Evolutionary conservation across 202 grass and related monocot genomes (phyloP).

Genomic region (Zizania palustris): DNA sequence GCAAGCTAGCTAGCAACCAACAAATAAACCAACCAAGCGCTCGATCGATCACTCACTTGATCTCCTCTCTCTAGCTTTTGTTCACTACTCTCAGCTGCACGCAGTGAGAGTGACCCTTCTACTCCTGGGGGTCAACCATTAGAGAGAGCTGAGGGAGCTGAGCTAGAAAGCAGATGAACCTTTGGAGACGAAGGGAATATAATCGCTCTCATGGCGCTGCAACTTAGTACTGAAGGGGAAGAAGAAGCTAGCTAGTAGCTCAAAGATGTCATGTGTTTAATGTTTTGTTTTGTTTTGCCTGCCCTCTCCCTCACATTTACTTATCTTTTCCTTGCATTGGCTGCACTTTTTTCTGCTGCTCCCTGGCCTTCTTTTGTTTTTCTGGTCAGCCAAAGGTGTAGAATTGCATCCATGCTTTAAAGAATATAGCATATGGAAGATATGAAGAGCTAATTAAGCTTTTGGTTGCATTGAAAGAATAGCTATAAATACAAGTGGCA

Average conservation of each 20-base stretch:
- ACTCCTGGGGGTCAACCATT: conserved; percentile 16
- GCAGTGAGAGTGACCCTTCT: not conserved
- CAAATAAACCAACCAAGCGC: conserved; percentile 4
- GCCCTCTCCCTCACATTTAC: conserved; percentile 35
- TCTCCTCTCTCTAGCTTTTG: not conserved
- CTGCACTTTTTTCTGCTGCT: conserved; percentile 29
- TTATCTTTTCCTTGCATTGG: conserved; percentile 39
- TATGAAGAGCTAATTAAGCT: not conserved
- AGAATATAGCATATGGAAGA: conserved; percentile 35
- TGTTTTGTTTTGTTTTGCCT: conserved; percentile 48
- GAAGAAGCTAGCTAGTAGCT: no score
- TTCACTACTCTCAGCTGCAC: conserved; percentile 6
- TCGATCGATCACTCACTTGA: conserved; percentile 13
- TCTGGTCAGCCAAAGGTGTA: conserved; percentile 38
- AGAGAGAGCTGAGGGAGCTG: conserved; percentile 37
- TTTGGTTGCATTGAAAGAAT: no score
- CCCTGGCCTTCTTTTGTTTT: not conserved
- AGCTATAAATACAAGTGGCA: no score
- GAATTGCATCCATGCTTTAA: conserved; percentile 52
- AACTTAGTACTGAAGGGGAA: conserved; percentile 39
- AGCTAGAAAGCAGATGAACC: conserved; percentile 34
- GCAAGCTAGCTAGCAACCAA: conserved; percentile 3
- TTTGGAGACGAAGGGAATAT: conserved; percentile 44
- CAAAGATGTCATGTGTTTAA: conserved; percentile 55
- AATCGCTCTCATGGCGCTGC: conserved; percentile 46